phyloP scores from a whole-genome alignment of 2,329 filamentous ascomycete genomes.

The Ploettnerulaceae sp. region DNA sequence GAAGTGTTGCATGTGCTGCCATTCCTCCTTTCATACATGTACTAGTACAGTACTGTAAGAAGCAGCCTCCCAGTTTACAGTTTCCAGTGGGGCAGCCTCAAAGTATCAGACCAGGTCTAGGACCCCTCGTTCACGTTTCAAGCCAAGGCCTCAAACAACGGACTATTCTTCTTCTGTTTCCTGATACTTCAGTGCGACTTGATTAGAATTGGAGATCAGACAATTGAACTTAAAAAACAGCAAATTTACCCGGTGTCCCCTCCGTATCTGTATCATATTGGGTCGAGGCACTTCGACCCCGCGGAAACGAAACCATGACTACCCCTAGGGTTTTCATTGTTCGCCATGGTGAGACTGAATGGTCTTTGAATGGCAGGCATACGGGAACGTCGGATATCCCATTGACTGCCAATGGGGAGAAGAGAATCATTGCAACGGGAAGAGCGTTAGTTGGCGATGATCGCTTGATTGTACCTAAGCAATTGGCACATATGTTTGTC shows the following conservation, averaged over 20 bases:
- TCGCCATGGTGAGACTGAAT: conserved; percentile 93
- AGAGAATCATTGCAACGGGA: conserved; percentile 69
- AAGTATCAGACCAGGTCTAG: not conserved
- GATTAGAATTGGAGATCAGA: not conserved
- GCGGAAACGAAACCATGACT: conserved; percentile 23
- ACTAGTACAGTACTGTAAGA: too few species aligned
- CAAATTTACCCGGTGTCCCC: not conserved
- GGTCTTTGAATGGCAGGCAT: conserved; percentile 82
- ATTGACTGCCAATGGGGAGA: conserved; percentile 76
- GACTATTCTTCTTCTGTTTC: not conserved
- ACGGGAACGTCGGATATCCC: conserved; percentile 85
- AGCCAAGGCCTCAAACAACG: not conserved
- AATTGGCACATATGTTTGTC: conserved; percentile 72
- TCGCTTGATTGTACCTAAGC: conserved; percentile 75
- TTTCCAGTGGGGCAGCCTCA: not conserved
- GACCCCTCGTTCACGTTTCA: not conserved
- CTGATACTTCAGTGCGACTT: not conserved
- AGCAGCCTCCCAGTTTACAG: too few species aligned
- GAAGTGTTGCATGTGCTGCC: conserved; percentile 5
- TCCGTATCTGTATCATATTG: not conserved
- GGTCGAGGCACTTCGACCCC: not conserved
- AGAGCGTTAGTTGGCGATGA: conserved; percentile 79
- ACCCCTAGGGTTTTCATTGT: conserved; percentile 75
- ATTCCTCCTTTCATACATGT: too few species aligned
- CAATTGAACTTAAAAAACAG: not conserved